phyloP scores from a whole-genome alignment of 495 filamentous ascomycete genomes.

The Echria macrotheca region DNA sequence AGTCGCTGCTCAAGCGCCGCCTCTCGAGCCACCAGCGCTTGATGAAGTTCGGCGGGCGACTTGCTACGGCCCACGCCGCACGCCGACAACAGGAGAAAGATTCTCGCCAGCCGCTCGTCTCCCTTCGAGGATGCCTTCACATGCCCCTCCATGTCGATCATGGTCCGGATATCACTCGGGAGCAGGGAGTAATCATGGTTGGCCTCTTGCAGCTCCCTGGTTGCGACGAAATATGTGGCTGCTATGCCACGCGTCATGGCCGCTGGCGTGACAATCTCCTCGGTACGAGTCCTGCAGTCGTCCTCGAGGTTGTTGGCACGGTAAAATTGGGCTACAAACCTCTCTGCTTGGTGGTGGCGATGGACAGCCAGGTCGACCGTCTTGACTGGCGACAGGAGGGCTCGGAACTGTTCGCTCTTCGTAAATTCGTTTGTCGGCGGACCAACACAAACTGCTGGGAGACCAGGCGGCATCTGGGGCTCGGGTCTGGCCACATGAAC shows the following conservation, averaged over 20 bases:
- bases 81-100: too few species aligned
- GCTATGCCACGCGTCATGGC: neutral
- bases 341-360: constrained; percentile 23
- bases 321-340: constrained; percentile 28
- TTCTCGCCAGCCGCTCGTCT: too few species aligned
- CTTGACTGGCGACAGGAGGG: constrained; percentile 18
- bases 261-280: neutral
- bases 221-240: neutral
- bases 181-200: neutral
- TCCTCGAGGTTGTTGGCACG: constrained; percentile 29
- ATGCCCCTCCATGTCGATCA: too few species aligned
- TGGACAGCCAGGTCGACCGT: constrained; percentile 26
- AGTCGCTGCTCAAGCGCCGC: neutral
- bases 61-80: too few species aligned
- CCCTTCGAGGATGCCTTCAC: too few species aligned
- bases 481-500: constrained; percentile 39
- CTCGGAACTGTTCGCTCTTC: constrained; percentile 28
- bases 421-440: constrained; percentile 20
- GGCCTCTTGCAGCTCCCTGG: neutral
- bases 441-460: constrained; percentile 30
- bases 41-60: too few species aligned
- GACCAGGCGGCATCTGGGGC: constrained; percentile 27
- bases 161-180: neutral
- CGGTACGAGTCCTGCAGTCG: neutral
- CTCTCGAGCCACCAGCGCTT: too few species aligned